These are phyloP conservation scores for Balamuthia mandrillaris DNA, from an alignment of 208 protist genomes.

Conservation along the genomic window DNA sequence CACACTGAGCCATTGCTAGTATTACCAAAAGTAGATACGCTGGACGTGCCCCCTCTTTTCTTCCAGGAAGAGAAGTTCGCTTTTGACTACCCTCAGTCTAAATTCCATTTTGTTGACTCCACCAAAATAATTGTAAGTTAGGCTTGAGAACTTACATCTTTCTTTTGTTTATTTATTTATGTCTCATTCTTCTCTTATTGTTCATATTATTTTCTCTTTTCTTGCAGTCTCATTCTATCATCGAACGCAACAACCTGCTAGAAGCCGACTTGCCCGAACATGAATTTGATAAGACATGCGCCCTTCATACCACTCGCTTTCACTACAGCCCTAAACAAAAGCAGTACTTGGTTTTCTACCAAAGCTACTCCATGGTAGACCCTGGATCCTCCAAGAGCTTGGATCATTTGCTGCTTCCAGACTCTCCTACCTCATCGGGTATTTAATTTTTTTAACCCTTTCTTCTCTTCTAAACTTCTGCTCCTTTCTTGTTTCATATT, in stretches of 20 bases:
- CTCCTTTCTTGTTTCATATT: no score
- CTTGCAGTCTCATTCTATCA: background rate
- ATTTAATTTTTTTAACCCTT: no score
- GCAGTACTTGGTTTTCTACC: no score
- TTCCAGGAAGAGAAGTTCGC: conserved; percentile 19
- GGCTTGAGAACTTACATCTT: background rate
- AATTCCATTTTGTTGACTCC: background rate
- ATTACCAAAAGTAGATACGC: background rate
- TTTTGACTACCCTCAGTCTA: background rate
- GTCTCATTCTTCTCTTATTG: background rate
- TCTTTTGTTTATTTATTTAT: background rate
- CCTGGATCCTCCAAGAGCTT: no score
- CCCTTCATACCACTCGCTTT: no score
- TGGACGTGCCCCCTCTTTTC: background rate
- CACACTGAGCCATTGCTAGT: background rate
- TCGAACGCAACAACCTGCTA: background rate
- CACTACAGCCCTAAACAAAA: no score
- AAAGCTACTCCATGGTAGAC: no score
- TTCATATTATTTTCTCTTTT: background rate
- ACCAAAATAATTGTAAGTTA: background rate
- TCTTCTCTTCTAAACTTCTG: no score
- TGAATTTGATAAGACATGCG: no score
- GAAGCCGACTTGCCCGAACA: background rate
- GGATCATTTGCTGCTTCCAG: no score
- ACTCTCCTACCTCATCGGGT: no score